phyloP scores from a whole-genome alignment of 345 rosid genomes.

The Gynandropsis gynandra region DNA sequence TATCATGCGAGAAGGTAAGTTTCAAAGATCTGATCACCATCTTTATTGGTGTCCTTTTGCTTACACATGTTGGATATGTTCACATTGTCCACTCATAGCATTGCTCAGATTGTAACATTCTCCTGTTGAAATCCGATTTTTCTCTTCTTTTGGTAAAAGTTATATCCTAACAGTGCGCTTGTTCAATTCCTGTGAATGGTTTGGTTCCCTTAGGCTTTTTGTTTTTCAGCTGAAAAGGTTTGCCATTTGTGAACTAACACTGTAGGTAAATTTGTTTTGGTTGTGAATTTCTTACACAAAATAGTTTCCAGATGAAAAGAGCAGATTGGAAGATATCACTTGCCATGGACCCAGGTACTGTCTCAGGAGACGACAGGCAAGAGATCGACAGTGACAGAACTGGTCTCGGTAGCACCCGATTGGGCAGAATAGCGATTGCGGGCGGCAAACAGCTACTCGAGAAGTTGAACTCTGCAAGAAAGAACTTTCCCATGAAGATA shows the following conservation, averaged over 20 bases:
- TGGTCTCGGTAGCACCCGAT: slow-evolving; percentile 70
- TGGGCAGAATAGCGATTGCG: slow-evolving; percentile 82
- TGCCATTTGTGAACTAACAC: too few relatives aligned
- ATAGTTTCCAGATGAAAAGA: slow-evolving; percentile 48
- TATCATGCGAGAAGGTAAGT: slow-evolving; percentile 41
- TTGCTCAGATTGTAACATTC: too few relatives aligned
- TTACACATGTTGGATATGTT: too few relatives aligned
- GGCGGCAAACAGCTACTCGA: slow-evolving; percentile 61
- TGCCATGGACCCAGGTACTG: slow-evolving; percentile 67
- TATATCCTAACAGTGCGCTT: too few relatives aligned
- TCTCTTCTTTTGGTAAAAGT: too few relatives aligned
- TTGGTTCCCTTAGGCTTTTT: too few relatives aligned
- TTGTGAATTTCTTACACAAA: too few relatives aligned
- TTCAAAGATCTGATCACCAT: background rate
- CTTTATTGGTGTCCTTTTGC: too few relatives aligned
- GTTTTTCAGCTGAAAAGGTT: too few relatives aligned
- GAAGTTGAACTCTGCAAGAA: slow-evolving; percentile 50
- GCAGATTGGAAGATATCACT: slow-evolving; percentile 44
- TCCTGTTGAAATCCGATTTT: too few relatives aligned
- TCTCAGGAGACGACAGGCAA: slow-evolving; percentile 44
- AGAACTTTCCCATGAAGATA: slow-evolving; percentile 59
- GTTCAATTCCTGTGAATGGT: too few relatives aligned
- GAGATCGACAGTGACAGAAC: slow-evolving; percentile 44
- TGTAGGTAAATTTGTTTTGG: too few relatives aligned
- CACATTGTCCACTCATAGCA: background rate